Conservation (phyloP, 331 rosid species). For the Pyracantha coccinea region DNA sequence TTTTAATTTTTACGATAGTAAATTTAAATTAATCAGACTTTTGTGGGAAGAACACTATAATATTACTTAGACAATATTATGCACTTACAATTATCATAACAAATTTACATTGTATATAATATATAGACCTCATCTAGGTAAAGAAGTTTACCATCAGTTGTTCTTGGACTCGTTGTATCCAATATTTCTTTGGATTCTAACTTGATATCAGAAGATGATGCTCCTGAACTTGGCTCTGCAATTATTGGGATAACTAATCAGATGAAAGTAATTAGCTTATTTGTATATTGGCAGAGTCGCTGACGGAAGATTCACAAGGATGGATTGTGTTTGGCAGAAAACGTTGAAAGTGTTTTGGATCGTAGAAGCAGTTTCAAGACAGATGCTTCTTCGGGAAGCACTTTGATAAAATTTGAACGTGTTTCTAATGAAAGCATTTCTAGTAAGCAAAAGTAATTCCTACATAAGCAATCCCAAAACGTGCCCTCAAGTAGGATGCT, state of each 20-base stretch:
- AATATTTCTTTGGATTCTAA: neutral
- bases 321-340: neutral
- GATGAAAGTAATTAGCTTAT: neutral
- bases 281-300: neutral
- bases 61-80: no score
- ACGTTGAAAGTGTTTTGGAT: no score
- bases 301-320: neutral
- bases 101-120: no score
- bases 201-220: neutral
- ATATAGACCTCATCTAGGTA: no score
- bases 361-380: no score
- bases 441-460: neutral
- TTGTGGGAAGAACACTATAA: no score
- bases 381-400: no score
- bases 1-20: no score
- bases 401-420: no score
- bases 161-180: neutral
- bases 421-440: no score
- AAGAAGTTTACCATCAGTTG: neutral
- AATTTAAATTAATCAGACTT: no score
- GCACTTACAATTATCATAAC: no score
- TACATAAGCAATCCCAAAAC: neutral
- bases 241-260: neutral
- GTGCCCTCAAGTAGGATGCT: neutral
- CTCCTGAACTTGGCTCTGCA: slow-evolving; percentile 1